Evolutionary conservation across 2,329 filamentous ascomycete species (phyloP).

Genomic region (Pseudodiploospora longispora): DNA sequence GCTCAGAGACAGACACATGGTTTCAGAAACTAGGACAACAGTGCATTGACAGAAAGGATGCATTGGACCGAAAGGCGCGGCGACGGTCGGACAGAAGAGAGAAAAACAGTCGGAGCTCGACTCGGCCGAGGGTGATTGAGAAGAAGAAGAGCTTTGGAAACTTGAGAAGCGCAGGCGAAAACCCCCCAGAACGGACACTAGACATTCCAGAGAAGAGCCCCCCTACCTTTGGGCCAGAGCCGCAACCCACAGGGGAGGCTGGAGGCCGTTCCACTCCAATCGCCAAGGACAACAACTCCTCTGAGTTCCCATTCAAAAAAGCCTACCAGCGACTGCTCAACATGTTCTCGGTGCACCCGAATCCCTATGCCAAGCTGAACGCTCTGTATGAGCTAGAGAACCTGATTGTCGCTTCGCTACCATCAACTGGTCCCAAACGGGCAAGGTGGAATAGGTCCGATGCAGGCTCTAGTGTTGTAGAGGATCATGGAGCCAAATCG

Average conservation of each 20-base stretch:
- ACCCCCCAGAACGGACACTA: conserved; percentile 23
- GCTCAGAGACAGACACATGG: conserved; percentile 90
- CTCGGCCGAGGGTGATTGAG: conserved; percentile 46
- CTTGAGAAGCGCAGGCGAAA: conserved; percentile 44
- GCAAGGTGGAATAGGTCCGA: conserved; percentile 29
- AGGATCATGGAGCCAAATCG: conserved; percentile 23
- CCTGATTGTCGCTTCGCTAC: conserved; percentile 67
- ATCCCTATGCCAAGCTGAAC: conserved; percentile 78
- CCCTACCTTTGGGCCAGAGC: conserved; percentile 32
- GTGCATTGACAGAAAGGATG: conserved; percentile 55
- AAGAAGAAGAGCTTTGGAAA: conserved; percentile 64
- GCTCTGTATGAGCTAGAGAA: conserved; percentile 76
- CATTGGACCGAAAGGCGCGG: conserved; percentile 40
- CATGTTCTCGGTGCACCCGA: conserved; percentile 83
- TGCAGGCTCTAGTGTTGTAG: conserved; percentile 24
- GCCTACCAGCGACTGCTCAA: conserved; percentile 73
- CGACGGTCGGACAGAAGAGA: conserved; percentile 31
- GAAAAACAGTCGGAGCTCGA: conserved; percentile 35
- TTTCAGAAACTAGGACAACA: conserved; percentile 62
- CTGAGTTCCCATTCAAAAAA: conserved; percentile 70
- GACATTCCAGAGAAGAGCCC: conserved; percentile 30
- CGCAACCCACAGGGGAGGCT: conserved; percentile 19
- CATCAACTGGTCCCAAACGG: conserved; percentile 25
- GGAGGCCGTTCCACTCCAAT: conserved; percentile 15
- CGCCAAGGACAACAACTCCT: conserved; percentile 18